Evolutionary conservation across 305 asterid species (phyloP).

Genomic region (Fraxinus dipetala): DNA sequence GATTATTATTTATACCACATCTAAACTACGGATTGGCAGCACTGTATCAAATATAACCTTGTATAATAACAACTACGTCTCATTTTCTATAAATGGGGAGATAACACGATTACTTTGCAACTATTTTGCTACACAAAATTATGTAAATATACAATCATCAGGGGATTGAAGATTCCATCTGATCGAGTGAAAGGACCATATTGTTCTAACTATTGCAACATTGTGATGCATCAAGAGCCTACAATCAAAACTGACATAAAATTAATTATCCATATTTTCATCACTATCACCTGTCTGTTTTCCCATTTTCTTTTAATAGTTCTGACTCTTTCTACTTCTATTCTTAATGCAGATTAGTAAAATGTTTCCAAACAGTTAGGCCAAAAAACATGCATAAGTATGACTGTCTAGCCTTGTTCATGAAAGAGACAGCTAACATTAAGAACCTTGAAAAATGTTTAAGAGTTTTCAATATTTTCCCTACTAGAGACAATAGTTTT

Average conservation of each 20-base stretch:
- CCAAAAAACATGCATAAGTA: not conserved
- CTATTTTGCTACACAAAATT: not conserved
- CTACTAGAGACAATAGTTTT: not conserved
- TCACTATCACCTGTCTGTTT: not conserved
- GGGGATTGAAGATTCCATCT: not conserved
- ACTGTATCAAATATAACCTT: not conserved
- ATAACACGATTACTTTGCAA: not conserved
- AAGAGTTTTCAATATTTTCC: not conserved
- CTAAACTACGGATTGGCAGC: not conserved
- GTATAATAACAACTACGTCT: not conserved
- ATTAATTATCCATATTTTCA: not conserved
- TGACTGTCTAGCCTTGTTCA: not conserved
- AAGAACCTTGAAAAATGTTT: not conserved
- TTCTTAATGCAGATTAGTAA: not conserved
- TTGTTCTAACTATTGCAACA: not conserved
- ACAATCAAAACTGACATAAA: not conserved
- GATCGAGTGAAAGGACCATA: not conserved
- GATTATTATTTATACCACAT: not conserved
- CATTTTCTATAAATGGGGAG: not conserved
- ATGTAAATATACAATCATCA: not conserved
- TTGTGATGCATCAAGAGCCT: not conserved
- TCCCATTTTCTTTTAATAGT: not conserved
- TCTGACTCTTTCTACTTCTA: not conserved
- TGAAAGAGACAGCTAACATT: not conserved
- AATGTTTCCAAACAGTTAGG: not conserved